These are phyloP conservation scores for Cerrena zonata DNA, from an alignment of 1,284 basidiomycete genomes.

Conservation along the genomic window DNA sequence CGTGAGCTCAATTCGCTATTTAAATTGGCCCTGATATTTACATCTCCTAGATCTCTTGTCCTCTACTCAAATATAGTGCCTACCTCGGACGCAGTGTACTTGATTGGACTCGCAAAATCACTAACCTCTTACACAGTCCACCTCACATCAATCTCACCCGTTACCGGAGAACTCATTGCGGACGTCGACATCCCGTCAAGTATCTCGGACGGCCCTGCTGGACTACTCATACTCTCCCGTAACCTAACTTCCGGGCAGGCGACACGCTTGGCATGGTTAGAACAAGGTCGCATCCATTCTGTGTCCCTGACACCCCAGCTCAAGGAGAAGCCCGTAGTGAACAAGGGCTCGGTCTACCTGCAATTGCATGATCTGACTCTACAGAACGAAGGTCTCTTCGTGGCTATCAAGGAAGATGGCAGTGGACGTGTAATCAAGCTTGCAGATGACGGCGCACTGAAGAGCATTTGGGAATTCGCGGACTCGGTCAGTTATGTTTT, in stretches of 20 bases:
- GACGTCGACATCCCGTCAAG: constrained; percentile 53
- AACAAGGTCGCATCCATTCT: constrained; percentile 50
- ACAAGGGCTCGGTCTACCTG: constrained; percentile 41
- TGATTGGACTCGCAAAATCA: constrained; percentile 65
- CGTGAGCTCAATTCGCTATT: constrained; percentile 39
- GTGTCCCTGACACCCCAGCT: constrained; percentile 53
- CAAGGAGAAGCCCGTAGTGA: constrained; percentile 38
- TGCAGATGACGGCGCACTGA: constrained; percentile 37
- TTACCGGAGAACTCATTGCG: constrained; percentile 50
- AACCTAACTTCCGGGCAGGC: constrained; percentile 12
- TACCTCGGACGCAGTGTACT: constrained; percentile 52
- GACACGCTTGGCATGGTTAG: constrained; percentile 64
- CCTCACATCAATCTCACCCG: constrained; percentile 51
- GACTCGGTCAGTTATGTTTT: constrained; percentile 41
- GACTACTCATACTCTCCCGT: constrained; percentile 36
- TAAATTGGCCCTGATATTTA: neutral
- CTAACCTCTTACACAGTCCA: constrained; percentile 61
- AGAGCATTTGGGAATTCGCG: constrained; percentile 52
- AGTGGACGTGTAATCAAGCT: constrained; percentile 50
- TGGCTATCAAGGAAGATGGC: constrained; percentile 52
- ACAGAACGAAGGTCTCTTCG: constrained; percentile 39
- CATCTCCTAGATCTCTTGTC: constrained; percentile 48
- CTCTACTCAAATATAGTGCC: constrained; percentile 58
- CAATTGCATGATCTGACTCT: constrained; percentile 55
- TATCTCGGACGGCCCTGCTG: constrained; percentile 42